Conservation (phyloP, 257 asterid species). For the Scutellaria galericulata region DNA sequence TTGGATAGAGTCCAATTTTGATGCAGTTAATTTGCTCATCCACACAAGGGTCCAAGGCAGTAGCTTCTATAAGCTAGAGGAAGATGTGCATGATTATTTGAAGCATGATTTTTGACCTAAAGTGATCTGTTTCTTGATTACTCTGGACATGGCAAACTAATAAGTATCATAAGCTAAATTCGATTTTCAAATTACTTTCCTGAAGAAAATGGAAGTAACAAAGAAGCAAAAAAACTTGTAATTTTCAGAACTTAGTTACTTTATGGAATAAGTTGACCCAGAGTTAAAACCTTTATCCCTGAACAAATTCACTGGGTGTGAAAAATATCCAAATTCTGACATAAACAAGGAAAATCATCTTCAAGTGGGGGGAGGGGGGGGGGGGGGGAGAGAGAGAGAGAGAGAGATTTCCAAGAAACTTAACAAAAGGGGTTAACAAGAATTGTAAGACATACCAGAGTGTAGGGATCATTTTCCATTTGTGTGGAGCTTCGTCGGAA, state of each 20-base stretch:
- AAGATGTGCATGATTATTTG: background rate
- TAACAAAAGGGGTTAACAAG: slow-evolving; percentile 2
- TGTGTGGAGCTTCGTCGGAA: slow-evolving; percentile 91
- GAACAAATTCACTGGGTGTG: background rate
- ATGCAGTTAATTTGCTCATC: background rate
- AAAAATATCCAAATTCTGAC: slow-evolving; percentile 3
- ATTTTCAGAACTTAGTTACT: too few relatives aligned
- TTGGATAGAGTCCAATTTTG: background rate
- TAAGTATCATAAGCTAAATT: background rate
- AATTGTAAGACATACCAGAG: slow-evolving; percentile 64
- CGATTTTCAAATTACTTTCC: background rate
- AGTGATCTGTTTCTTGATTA: background rate
- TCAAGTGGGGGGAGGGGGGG: background rate
- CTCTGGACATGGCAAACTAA: background rate
- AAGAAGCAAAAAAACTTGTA: background rate
- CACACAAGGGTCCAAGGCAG: background rate
- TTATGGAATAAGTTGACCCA: background rate
- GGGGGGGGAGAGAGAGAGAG: background rate
- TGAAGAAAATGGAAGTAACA: slow-evolving; percentile 6
- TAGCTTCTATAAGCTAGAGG: background rate
- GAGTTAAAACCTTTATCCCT: background rate
- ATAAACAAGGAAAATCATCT: background rate
- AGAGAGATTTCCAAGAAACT: slow-evolving; percentile 16
- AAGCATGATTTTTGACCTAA: background rate
- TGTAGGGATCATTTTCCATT: slow-evolving; percentile 94